These are phyloP conservation scores for Omphalotus guepiniiformis DNA, from an alignment of 768 basidiomycete species.

Conservation along the genomic window DNA sequence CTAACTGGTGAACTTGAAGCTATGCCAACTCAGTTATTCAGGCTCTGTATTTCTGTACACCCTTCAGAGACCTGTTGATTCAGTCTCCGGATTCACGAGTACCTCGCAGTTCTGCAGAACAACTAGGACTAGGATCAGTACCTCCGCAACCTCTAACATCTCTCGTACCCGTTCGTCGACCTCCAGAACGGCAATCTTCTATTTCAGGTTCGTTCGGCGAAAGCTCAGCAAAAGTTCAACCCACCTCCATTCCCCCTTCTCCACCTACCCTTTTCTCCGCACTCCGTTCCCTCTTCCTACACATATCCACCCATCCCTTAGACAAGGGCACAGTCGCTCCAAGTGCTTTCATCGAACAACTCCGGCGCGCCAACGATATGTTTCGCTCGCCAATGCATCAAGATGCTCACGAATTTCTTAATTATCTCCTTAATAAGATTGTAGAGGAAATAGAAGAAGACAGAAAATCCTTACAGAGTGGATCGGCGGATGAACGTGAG, in stretches of 20 bases:
- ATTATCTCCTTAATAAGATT: constrained; percentile 88
- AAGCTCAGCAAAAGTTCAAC: constrained; percentile 21
- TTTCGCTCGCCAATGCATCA: constrained; percentile 94
- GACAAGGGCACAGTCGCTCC: constrained; percentile 87
- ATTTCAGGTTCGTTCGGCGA: constrained; percentile 24
- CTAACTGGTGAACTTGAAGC: constrained; percentile 38
- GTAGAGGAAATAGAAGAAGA: constrained; percentile 90
- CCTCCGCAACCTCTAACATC: constrained; percentile 28
- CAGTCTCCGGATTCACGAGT: constrained; percentile 55
- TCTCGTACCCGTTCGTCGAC: constrained; percentile 44
- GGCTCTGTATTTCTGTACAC: constrained; percentile 91
- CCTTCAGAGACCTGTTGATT: constrained; percentile 88
- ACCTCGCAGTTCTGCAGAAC: constrained; percentile 27
- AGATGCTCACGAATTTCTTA: constrained; percentile 98
- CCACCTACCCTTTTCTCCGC: constrained; percentile 86
- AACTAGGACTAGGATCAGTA: constrained; percentile 19
- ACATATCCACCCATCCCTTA: constrained; percentile 74
- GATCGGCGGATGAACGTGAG: constrained; percentile 64
- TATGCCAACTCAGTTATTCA: constrained; percentile 99
- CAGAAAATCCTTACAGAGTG: constrained; percentile 37
- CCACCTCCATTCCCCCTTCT: constrained; percentile 35
- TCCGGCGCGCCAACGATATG: constrained; percentile 87
- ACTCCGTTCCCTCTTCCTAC: constrained; percentile 83
- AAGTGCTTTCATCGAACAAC: constrained; percentile 87
- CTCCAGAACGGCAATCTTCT: constrained; percentile 49